Evolutionary conservation across 2,329 filamentous ascomycete genomes (phyloP), one percentile per base, ranked within the genome.

Genomic region (Cladophialophora yegresii): DNA sequence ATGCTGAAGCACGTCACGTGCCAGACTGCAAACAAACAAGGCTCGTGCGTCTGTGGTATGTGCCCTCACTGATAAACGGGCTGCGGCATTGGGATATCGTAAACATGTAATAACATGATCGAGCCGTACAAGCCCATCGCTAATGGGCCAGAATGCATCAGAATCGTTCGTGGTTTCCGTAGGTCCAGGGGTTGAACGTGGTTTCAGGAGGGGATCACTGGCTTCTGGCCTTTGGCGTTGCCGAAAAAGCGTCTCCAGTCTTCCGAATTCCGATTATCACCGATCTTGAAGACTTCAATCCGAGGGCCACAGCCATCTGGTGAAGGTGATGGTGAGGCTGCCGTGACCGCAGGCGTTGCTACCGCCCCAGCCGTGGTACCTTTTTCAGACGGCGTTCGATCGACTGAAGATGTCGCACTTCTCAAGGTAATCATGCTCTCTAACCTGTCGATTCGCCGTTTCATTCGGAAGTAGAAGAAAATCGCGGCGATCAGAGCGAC

Each of bases 171-270:
- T 22, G 47, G 60, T 43, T 26, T 45, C 58, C 54, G 50, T 47
- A 32, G 50, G 33, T 54, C 58, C 36, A 23, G n/a, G 13, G 20
- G 26, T 4, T 47, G 23, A 45, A 54, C 43, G 16, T 23, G n/a
- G 9, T 13, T 23, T 58, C 47, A 62, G 9, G 50, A 43, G 1
- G 63, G 36, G 5, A 22, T n/a, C 4, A 33, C 20, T 8, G 56
- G 40, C 32, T 51, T 49, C 10, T 40, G 58, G 13, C 13, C 33
- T 40, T 33, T 57, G 45, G 30, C 64, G 36, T 60, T 60, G 40
- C 66, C 62, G 54, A 68, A 66, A 53, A 68, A 68, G 13, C 55
- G 63, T 58, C 62, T 66, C 66, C 63, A 68, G 36, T 68, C 66
- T 58, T 64, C 64, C 2, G 66, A 68, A 40, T 65, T 64, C 20